phyloP scores from a whole-genome alignment of 805 yeast species.

The Komagataella mondaviorum region DNA sequence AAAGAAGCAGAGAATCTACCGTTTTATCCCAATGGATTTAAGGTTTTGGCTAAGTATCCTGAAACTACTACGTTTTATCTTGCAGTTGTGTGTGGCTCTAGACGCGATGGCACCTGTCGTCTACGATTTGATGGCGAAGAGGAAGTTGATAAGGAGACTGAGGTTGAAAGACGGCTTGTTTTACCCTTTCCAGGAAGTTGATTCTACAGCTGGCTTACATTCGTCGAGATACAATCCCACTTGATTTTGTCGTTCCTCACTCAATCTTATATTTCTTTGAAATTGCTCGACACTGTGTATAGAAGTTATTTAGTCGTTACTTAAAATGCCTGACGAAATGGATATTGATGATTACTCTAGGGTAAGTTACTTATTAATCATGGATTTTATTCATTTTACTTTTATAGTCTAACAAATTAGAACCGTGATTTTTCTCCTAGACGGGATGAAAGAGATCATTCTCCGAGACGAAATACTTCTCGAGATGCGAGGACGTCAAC shows the following conservation, averaged over 20 bases:
- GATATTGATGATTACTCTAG: conserved; percentile 51
- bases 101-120: conserved; percentile 64
- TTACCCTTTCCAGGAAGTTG: conserved; percentile 47
- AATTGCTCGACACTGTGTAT: neutral
- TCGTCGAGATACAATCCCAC: neutral
- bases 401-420: neutral
- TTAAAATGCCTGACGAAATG: conserved; percentile 40
- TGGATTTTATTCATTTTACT: neutral
- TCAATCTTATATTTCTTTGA: neutral
- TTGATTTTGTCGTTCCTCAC: neutral
- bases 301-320: neutral
- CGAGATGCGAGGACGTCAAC: neutral
- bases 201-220: neutral
- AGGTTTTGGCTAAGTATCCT: conserved; percentile 88
- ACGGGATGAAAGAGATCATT: neutral
- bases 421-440: neutral
- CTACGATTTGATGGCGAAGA: conserved; percentile 93
- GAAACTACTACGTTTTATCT: conserved; percentile 96
- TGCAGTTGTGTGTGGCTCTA: conserved; percentile 76
- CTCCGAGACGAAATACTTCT: neutral
- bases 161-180: conserved; percentile 75
- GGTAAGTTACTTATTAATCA: conserved; percentile 23
- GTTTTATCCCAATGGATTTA: conserved; percentile 60
- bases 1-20: conserved; percentile 25
- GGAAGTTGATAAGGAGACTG: conserved; percentile 90